Percentiles rank a stretch among this genome's conserved stretches.
Conservation (phyloP, 176 grass and related monocot genomes). For the Cenchrus fungigraminus region DNA sequence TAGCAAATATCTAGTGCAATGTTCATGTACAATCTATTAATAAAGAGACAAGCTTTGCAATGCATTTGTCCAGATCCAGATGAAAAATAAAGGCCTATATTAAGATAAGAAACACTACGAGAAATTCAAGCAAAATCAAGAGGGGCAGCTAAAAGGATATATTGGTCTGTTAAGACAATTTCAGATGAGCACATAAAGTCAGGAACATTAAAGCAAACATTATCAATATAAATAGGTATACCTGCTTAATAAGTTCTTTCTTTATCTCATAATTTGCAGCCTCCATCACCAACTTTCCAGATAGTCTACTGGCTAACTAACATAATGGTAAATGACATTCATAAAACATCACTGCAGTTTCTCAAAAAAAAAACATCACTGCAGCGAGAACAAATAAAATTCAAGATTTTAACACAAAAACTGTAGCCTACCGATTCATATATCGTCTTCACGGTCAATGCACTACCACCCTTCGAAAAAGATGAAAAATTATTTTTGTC, state of each 20-base stretch:
- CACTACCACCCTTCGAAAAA: conserved; percentile 74
- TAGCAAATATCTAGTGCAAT: not conserved
- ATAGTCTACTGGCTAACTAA: conserved; percentile 83
- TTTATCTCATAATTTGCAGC: conserved; percentile 94
- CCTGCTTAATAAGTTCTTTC: conserved; percentile 90
- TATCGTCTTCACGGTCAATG: conserved; percentile 77
- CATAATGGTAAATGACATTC: conserved; percentile 48
- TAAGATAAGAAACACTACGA: not conserved
- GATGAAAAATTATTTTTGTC: conserved; percentile 34
- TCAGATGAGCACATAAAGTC: not conserved
- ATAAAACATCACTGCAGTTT: conserved; percentile 11
- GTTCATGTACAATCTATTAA: not conserved
- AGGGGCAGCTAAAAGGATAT: conserved; percentile 4
- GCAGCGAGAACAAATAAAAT: conserved; percentile 21
- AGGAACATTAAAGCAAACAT: conserved; percentile 6
- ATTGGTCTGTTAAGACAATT: conserved; percentile 11
- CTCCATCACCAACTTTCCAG: conserved; percentile 83
- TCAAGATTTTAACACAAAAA: not conserved
- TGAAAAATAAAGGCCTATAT: not conserved
- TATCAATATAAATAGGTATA: conserved; percentile 35
- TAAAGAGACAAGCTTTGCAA: not conserved
- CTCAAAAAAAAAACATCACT: conserved; percentile 23
- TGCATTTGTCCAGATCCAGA: not conserved
- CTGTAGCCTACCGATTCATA: conserved; percentile 69
- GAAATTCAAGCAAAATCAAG: not conserved